These are phyloP conservation scores for Sporisorium reilianum DNA, from an alignment of 1,284 basidiomycete genomes.

Conservation along the genomic window DNA sequence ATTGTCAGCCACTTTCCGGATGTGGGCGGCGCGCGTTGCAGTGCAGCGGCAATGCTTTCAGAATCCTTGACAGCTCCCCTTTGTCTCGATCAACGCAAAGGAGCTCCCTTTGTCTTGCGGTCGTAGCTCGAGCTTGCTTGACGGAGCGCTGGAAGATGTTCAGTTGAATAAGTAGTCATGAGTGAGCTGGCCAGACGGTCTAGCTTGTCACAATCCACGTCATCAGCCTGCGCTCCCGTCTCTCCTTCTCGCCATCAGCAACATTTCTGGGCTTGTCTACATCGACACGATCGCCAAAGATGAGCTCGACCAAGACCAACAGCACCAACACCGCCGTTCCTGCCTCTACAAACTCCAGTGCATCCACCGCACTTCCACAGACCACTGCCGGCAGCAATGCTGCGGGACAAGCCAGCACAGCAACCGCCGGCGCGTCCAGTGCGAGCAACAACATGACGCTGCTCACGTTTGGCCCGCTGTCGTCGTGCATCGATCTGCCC, in stretches of 20 bases:
- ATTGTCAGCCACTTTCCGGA: not conserved
- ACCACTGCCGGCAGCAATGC: not conserved
- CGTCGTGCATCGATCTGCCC: conserved; percentile 30
- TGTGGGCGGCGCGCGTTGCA: not conserved
- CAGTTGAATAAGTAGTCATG: not conserved
- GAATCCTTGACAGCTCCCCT: not conserved
- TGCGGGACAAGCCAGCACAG: not conserved
- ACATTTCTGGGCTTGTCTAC: no score
- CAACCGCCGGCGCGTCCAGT: not conserved
- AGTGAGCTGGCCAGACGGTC: no score
- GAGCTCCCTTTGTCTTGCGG: not conserved
- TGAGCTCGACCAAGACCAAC: conserved; percentile 8
- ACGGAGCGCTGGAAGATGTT: not conserved
- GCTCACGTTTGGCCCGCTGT: conserved; percentile 31
- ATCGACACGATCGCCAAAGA: no score
- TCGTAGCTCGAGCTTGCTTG: not conserved
- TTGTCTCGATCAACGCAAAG: not conserved
- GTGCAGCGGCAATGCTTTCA: not conserved
- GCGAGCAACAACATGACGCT: conserved; percentile 3
- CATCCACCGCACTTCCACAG: not conserved
- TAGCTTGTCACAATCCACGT: no score
- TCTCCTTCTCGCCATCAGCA: no score
- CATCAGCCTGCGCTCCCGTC: no score
- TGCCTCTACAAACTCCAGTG: not conserved
- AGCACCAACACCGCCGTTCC: conserved; percentile 5